These are phyloP conservation scores for Sophora flavescens DNA, from an alignment of 306 rosid genomes.

Conservation along the genomic window DNA sequence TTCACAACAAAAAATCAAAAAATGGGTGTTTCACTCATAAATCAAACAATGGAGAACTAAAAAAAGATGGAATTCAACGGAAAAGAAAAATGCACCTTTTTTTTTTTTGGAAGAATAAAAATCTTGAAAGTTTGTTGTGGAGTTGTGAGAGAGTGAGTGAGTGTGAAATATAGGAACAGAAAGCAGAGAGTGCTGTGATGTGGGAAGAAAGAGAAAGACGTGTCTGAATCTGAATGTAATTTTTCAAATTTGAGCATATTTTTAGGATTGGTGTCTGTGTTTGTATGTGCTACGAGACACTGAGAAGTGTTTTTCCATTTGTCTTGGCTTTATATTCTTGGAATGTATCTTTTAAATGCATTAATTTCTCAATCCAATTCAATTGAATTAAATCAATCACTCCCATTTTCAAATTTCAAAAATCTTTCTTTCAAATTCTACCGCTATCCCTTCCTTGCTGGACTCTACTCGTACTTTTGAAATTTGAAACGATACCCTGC, in stretches of 20 bases:
- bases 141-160: no score
- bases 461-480: not conserved
- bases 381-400: not conserved
- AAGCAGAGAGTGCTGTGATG: not conserved
- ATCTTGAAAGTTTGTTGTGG: no score
- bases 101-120: no score
- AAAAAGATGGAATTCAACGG: no score
- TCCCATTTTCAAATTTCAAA: slow-evolving; percentile 50
- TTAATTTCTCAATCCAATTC: not conserved
- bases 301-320: not conserved
- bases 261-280: slow-evolving; percentile 16
- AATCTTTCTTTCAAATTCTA: slow-evolving; percentile 61
- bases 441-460: slow-evolving; percentile 69
- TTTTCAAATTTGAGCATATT: slow-evolving; percentile 12
- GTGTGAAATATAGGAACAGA: no score
- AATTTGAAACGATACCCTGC: no score
- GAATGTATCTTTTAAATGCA: not conserved
- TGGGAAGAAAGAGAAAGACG: slow-evolving; percentile 12
- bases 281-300: not conserved
- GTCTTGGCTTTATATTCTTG: not conserved
- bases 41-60: no score
- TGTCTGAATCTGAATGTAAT: not conserved
- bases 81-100: no score
- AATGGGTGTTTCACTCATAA: no score
- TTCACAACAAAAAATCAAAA: no score